These are phyloP conservation scores for Colletotrichum cordylinicola DNA, from an alignment of 2,329 filamentous ascomycete species.

Conservation along the genomic window DNA sequence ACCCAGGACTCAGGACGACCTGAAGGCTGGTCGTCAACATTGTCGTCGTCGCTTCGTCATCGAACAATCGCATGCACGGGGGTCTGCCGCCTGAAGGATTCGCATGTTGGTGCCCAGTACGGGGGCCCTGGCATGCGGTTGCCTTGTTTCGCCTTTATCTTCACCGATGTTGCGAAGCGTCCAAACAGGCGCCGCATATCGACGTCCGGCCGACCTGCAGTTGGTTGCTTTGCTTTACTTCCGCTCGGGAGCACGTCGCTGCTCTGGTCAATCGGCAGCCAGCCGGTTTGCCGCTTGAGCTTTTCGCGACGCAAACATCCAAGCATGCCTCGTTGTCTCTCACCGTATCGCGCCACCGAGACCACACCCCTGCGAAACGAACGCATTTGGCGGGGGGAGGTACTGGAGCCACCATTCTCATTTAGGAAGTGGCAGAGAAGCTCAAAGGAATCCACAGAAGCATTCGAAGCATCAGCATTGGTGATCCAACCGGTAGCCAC, in stretches of 20 bases:
- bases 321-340: slow-evolving; percentile 9
- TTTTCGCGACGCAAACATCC: not conserved
- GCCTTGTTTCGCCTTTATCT: not conserved
- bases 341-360: slow-evolving; percentile 2
- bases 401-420: not conserved
- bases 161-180: not conserved
- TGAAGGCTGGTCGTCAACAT: not conserved
- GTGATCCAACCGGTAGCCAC: not conserved
- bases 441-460: slow-evolving; percentile 18
- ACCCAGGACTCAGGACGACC: slow-evolving; percentile 1
- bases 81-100: not conserved
- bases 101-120: slow-evolving; percentile 7
- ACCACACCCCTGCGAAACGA: not conserved
- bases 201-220: not conserved
- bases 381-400: not conserved
- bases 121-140: not conserved
- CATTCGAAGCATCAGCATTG: slow-evolving; percentile 14
- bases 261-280: not conserved
- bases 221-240: not conserved
- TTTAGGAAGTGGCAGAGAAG: slow-evolving; percentile 23
- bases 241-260: not conserved
- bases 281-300: not conserved
- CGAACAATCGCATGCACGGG: not conserved
- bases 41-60: slow-evolving; percentile 7
- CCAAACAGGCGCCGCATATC: not conserved